These are phyloP conservation scores for Mycena epipterygia DNA, from an alignment of 768 basidiomycete species.

Conservation along the genomic window DNA sequence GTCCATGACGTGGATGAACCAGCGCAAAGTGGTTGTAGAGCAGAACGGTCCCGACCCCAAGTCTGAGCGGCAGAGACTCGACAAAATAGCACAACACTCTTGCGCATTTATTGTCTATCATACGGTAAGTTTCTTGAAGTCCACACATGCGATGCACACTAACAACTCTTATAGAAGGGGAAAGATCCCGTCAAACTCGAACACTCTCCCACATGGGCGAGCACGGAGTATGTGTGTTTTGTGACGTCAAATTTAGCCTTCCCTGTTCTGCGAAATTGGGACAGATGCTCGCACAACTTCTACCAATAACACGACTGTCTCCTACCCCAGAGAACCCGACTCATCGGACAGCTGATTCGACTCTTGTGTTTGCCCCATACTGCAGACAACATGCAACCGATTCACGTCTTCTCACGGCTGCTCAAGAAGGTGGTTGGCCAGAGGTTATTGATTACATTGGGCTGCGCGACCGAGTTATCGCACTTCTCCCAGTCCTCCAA, in stretches of 20 bases:
- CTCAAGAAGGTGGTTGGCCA: not conserved
- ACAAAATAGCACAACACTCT: not conserved
- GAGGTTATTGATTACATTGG: not conserved
- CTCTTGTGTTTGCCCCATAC: not conserved
- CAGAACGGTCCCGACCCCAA: not conserved
- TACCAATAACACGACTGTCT: not conserved
- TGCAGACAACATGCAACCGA: conserved; percentile 1
- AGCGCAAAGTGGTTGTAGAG: not conserved
- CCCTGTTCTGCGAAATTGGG: not conserved
- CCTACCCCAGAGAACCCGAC: not conserved
- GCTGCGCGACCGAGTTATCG: not conserved
- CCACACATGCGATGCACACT: not conserved
- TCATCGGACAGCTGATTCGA: not conserved
- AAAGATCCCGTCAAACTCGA: not conserved
- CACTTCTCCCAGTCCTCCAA: not conserved
- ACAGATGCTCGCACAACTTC: not conserved
- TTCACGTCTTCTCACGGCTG: not conserved
- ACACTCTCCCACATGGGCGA: too few species aligned
- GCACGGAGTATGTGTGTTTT: not conserved
- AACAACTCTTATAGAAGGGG: not conserved
- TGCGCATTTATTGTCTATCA: not conserved
- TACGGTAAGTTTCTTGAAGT: not conserved
- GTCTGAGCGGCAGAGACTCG: not conserved
- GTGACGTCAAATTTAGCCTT: not conserved
- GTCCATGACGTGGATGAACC: not conserved